Evolutionary conservation across 441 rosid species (phyloP), one percentile per base, ranked within the genome.

Genomic region (Syzygium malaccense): DNA sequence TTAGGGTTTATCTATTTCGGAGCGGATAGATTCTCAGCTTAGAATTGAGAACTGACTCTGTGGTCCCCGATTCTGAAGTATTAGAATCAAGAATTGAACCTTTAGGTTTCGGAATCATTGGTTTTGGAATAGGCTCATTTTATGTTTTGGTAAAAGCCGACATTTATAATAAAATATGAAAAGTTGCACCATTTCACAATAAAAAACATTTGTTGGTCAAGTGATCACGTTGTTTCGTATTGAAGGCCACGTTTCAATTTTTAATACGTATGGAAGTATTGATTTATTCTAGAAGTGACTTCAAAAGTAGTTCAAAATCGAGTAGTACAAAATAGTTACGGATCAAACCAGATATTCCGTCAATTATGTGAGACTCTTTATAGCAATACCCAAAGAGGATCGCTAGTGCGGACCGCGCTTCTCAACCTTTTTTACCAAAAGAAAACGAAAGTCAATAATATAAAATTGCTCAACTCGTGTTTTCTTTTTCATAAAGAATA

Each of bases 241-340:
- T 1, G 10, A n/a, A 64, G 20, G 4, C 4, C 49, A 1, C 13
- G 49, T 23, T 37, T 37, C 9, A 13, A 26, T 26, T 26, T 26
- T 26, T 12, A 11, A 4, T 58, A 2, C 2, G 66, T 5, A 15
- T 3, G 3, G 5, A 60, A 5, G 32, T 19, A 4, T 33, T 3
- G 48, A 0, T 19, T 1, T 1, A 20, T 20, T 33, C 7, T 0
- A 37, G 7, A 71, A 37, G n/a, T 3, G 4, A 0, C n/a, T 20
- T 37, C 11, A 64, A n/a, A 64, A 30, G 10, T 62, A 30, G 33
- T n/a, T 68, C 20, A 6, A 7, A 68, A 1, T 0, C 1, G 7
- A 62, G 8, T 3, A 7, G 1, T n/a, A 32, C 5, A 7, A 8
- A 64, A 7, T n/a, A 15, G 3, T 64, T 15, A n/a, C 14, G 3